Conservation (phyloP, 164 flowering plant species). For the Malania oleifera region DNA sequence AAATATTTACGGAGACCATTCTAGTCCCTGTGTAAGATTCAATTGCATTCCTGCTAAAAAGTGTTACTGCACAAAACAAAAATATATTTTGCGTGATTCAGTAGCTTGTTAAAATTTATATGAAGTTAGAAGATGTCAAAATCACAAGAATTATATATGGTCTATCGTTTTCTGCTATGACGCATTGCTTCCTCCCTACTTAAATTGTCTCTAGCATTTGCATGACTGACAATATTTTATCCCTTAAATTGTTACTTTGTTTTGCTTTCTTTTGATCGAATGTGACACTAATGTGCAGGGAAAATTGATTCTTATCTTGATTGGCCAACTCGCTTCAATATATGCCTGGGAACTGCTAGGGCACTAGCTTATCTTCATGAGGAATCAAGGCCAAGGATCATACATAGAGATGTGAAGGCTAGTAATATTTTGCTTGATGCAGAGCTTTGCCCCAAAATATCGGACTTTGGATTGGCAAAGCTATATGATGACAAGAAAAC, state of each 20-base stretch:
- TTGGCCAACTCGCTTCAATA: constrained; percentile 29
- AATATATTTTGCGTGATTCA: too few relatives aligned
- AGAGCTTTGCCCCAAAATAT: constrained; percentile 32
- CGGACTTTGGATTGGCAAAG: constrained; percentile 48
- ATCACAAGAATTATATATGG: too few relatives aligned
- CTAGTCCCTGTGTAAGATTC: too few relatives aligned
- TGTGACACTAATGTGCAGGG: constrained; percentile 9
- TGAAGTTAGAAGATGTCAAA: too few relatives aligned
- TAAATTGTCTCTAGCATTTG: too few relatives aligned
- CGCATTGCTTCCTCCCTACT: too few relatives aligned
- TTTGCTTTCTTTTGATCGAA: not conserved
- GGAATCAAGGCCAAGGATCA: constrained; percentile 24
- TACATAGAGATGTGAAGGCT: constrained; percentile 40
- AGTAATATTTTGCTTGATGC: constrained; percentile 36
- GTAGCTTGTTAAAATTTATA: too few relatives aligned
- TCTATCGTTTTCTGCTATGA: too few relatives aligned
- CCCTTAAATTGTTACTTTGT: not conserved
- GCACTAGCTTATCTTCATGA: constrained; percentile 43
- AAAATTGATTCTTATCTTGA: constrained; percentile 3
- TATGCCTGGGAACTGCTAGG: constrained; percentile 35
- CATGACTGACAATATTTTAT: not conserved
- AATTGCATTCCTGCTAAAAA: too few relatives aligned
- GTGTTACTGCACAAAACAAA: too few relatives aligned
- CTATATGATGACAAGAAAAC: constrained; percentile 32
- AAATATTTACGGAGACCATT: not conserved